phyloP scores from a whole-genome alignment of 306 rosid genomes.

The Biancaea sappan region DNA sequence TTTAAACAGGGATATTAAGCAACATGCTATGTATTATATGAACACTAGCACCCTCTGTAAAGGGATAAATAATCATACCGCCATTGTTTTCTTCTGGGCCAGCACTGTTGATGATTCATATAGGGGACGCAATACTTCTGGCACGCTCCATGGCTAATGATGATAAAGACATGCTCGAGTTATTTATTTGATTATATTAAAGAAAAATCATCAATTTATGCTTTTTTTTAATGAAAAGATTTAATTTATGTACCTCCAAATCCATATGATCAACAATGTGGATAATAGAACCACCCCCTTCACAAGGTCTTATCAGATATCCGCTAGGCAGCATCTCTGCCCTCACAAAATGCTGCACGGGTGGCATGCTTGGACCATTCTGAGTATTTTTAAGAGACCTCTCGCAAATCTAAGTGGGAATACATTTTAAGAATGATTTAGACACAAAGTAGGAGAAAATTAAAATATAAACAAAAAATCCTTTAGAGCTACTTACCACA shows the following conservation, averaged over 20 bases:
- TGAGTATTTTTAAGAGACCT: slow-evolving; percentile 56
- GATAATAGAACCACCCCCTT: slow-evolving; percentile 87
- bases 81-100: slow-evolving; percentile 79
- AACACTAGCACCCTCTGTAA: neutral
- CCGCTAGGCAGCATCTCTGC: slow-evolving; percentile 93
- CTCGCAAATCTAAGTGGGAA: slow-evolving; percentile 67
- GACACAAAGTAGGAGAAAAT: neutral
- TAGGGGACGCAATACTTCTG: slow-evolving; percentile 87
- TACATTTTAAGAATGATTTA: neutral
- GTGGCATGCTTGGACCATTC: slow-evolving; percentile 24
- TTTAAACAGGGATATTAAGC: neutral
- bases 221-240: neutral
- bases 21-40: neutral
- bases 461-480: neutral
- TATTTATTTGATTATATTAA: neutral
- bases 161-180: neutral
- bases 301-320: slow-evolving; percentile 77
- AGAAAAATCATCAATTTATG: neutral
- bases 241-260: slow-evolving; percentile 53
- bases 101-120: slow-evolving; percentile 81
- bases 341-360: slow-evolving; percentile 61
- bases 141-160: slow-evolving; percentile 59
- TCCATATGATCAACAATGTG: slow-evolving; percentile 88
- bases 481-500: slow-evolving; percentile 56
- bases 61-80: slow-evolving; percentile 49